Conservation (phyloP, 345 rosid genomes). For the Ceriops decandra region DNA sequence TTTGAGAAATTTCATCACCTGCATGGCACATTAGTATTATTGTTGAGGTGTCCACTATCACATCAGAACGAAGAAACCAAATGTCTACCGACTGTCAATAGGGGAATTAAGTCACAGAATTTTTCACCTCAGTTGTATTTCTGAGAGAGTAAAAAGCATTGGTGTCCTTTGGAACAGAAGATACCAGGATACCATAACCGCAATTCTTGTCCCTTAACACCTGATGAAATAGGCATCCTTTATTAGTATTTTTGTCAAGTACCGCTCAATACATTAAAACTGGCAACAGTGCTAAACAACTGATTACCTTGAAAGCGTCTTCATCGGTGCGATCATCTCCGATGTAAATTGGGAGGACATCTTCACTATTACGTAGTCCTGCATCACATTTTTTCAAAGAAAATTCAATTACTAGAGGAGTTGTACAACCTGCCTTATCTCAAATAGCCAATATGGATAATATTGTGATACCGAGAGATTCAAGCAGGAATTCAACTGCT, state of each 20-base stretch:
- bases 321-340: conserved; percentile 93
- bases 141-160: conserved; percentile 68
- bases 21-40: conserved; percentile 1
- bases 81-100: background rate
- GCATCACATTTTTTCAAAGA: background rate
- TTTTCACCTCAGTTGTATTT: conserved; percentile 70
- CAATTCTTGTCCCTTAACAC: conserved; percentile 49
- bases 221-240: conserved; percentile 24
- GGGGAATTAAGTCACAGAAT: too few species aligned
- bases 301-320: conserved; percentile 81
- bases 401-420: too few species aligned
- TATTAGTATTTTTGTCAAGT: background rate
- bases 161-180: conserved; percentile 74
- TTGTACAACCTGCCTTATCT: too few species aligned
- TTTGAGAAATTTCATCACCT: conserved; percentile 86
- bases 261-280: background rate
- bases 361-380: conserved; percentile 61
- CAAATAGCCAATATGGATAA: background rate
- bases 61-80: background rate
- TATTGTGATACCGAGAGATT: conserved; percentile 64
- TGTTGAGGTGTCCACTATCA: background rate
- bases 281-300: background rate
- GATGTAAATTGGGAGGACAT: conserved; percentile 76
- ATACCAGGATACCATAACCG: conserved; percentile 87
- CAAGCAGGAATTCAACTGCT: conserved; percentile 89